A percentile compares a stretch with the other conserved stretches of the same genome.
phyloP scores from a whole-genome alignment of 768 basidiomycete species.

The Lepiota subincarnata region DNA sequence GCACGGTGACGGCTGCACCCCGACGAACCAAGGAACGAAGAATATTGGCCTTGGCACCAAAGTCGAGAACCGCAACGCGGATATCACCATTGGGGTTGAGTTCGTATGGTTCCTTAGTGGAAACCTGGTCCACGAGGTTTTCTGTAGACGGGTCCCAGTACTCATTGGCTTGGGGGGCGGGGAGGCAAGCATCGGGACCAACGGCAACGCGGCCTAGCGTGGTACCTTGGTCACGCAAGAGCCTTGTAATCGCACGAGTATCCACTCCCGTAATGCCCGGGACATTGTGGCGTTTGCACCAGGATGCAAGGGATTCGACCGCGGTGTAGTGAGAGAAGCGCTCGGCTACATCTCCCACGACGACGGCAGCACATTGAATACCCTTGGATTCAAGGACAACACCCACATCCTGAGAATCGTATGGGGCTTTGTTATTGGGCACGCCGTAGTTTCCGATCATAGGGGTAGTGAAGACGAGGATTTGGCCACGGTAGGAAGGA shows the following conservation, averaged over 20 bases:
- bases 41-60: slow-evolving; percentile 98
- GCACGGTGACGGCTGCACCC: slow-evolving; percentile 87
- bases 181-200: slow-evolving; percentile 62
- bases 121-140: slow-evolving; percentile 92
- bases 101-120: slow-evolving; percentile 78
- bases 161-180: slow-evolving; percentile 58
- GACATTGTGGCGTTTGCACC: slow-evolving; percentile 87
- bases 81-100: slow-evolving; percentile 86
- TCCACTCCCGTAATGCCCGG: slow-evolving; percentile 97
- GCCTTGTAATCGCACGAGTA: slow-evolving; percentile 90
- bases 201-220: slow-evolving; percentile 90
- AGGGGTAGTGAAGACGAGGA: slow-evolving; percentile 97
- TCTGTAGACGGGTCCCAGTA: slow-evolving; percentile 93
- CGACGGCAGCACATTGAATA: slow-evolving; percentile 88
- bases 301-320: slow-evolving; percentile 86
- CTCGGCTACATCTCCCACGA: slow-evolving; percentile 93
- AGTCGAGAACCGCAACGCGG: slow-evolving; percentile 94
- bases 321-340: slow-evolving; percentile 94
- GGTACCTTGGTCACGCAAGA: slow-evolving; percentile 95
- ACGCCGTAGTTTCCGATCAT: slow-evolving; percentile 99
- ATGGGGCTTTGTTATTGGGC: slow-evolving; percentile 70
- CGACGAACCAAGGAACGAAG: slow-evolving; percentile 88
- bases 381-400: slow-evolving; percentile 84
- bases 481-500: slow-evolving; percentile 96
- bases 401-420: slow-evolving; percentile 74